phyloP scores from a whole-genome alignment of 139 green algal species.

The Ettlia oleoabundans region DNA sequence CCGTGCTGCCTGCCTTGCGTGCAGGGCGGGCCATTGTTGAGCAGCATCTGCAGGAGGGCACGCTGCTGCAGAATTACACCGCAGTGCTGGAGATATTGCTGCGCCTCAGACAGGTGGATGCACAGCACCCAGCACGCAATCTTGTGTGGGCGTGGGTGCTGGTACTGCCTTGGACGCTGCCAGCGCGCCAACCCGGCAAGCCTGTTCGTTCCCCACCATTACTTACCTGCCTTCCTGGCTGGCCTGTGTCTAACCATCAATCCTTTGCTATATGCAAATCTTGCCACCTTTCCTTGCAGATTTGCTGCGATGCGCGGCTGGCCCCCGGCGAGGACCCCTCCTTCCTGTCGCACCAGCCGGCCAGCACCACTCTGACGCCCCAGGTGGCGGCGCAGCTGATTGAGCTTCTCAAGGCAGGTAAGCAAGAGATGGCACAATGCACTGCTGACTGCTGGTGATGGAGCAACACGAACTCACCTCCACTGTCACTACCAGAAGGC shows the following conservation, averaged over 20 bases:
- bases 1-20: too few relatives aligned
- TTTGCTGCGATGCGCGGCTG: conserved; percentile 42
- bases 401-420: conserved; percentile 38
- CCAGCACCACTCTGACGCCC: conserved; percentile 4
- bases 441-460: too few relatives aligned
- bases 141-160: too few relatives aligned
- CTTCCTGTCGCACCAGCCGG: conserved; percentile 14
- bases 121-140: too few relatives aligned
- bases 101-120: conserved; percentile 53
- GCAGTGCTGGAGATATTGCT: conserved; percentile 70
- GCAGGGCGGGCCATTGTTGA: conserved; percentile 48
- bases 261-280: not conserved
- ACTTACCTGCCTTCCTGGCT: too few relatives aligned
- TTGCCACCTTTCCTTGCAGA: conserved; percentile 28
- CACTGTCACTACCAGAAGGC: too few relatives aligned
- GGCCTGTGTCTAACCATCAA: not conserved
- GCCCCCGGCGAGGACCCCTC: conserved; percentile 29
- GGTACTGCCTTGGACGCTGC: too few relatives aligned
- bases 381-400: conserved; percentile 42
- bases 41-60: conserved; percentile 34
- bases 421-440: not conserved
- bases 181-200: too few relatives aligned
- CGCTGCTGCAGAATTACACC: conserved; percentile 66
- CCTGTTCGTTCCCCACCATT: too few relatives aligned
- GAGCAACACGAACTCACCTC: too few relatives aligned